Conservation (phyloP, 1,284 basidiomycete genomes). For the Anthracocystis panici-leucophaei region DNA sequence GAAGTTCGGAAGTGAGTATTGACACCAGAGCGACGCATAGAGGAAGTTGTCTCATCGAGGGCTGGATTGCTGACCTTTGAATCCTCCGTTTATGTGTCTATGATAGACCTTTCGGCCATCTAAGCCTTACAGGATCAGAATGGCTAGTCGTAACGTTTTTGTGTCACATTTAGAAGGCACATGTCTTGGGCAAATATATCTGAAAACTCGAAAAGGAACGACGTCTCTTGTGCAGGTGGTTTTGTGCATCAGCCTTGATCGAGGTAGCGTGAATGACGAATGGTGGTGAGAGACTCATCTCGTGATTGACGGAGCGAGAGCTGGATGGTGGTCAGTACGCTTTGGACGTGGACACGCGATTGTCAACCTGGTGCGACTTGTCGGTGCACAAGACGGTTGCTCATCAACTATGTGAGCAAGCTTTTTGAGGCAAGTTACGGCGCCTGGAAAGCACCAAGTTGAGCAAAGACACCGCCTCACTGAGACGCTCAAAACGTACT, state of each 20-base stretch:
- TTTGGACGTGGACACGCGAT: too few species aligned
- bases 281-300: too few species aligned
- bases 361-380: too few species aligned
- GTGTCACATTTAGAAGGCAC: neutral
- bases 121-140: constrained; percentile 18
- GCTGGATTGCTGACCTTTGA: neutral
- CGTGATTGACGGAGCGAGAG: too few species aligned
- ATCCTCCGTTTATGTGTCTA: neutral
- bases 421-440: too few species aligned
- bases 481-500: too few species aligned
- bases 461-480: too few species aligned
- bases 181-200: constrained; percentile 15
- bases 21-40: too few species aligned
- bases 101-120: constrained; percentile 60
- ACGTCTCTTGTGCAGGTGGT: neutral
- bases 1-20: constrained; percentile 68
- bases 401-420: too few species aligned
- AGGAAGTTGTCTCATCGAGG: neutral
- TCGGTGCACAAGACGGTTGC: too few species aligned
- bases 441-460: too few species aligned
- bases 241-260: neutral
- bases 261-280: neutral
- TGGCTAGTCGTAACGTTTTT: neutral
- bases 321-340: too few species aligned
- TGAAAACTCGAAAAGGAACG: constrained; percentile 2